Conservation (phyloP, 2,329 filamentous ascomycete genomes). For the Alternaria viburni region DNA sequence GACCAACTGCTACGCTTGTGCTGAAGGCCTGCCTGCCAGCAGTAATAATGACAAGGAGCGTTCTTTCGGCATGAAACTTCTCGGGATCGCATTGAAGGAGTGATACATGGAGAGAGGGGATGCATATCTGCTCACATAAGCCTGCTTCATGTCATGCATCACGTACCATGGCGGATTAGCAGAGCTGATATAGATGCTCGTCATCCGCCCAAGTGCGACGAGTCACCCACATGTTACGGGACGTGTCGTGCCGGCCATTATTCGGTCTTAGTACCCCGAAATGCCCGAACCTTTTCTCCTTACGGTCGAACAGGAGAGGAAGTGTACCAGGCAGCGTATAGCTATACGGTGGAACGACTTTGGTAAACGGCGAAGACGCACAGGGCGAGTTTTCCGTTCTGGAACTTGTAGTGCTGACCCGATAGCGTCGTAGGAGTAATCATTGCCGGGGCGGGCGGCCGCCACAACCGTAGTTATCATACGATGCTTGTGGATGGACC, state of each 20-base stretch:
- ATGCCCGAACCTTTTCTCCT: neutral
- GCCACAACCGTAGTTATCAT: constrained; percentile 2
- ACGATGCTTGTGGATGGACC: neutral
- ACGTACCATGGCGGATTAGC: neutral
- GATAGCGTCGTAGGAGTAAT: neutral
- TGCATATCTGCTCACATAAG: neutral
- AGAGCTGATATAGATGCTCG: neutral
- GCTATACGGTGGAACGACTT: neutral
- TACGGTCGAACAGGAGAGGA: neutral
- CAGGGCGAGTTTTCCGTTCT: neutral
- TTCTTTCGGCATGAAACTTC: neutral
- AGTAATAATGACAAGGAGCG: neutral
- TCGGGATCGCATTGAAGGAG: neutral
- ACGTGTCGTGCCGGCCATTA: constrained; percentile 1
- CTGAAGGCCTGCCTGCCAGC: neutral
- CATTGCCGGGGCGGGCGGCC: neutral
- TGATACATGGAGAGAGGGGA: neutral
- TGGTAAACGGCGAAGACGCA: neutral
- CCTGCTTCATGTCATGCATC: neutral
- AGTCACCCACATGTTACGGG: neutral
- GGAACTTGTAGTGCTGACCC: neutral
- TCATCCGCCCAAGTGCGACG: neutral
- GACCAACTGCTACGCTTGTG: neutral
- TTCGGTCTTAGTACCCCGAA: neutral
- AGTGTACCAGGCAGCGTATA: neutral